These are phyloP conservation scores for Sonneratia caseolaris DNA, from an alignment of 345 rosid genomes.

Conservation along the genomic window DNA sequence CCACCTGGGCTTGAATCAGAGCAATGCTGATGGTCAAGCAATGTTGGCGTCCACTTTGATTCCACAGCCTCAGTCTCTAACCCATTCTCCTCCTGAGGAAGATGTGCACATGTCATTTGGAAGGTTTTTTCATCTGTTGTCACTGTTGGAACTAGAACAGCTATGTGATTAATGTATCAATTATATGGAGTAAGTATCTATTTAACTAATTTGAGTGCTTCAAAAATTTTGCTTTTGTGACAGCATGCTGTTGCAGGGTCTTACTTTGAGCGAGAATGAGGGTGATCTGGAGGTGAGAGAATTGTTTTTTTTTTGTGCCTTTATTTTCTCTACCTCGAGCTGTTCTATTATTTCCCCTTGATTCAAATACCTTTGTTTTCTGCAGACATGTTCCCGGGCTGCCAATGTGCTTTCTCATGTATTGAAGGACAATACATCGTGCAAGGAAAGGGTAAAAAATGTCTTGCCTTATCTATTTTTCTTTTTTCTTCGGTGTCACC, in stretches of 20 bases:
- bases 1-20: constrained; percentile 28
- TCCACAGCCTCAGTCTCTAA: constrained; percentile 58
- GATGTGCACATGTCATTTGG: constrained; percentile 96
- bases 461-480: background rate
- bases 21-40: constrained; percentile 76
- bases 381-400: constrained; percentile 90
- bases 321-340: background rate
- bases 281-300: constrained; percentile 84
- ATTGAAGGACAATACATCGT: constrained; percentile 59
- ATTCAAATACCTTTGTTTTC: constrained; percentile 1
- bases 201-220: background rate
- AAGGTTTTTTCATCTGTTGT: constrained; percentile 40
- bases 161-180: background rate
- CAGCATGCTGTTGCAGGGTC: constrained; percentile 90
- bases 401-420: constrained; percentile 90
- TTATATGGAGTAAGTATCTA: background rate
- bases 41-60: constrained; percentile 93
- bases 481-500: background rate
- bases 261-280: constrained; percentile 72
- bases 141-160: background rate
- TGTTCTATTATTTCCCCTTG: background rate
- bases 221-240: constrained; percentile 12
- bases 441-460: constrained; percentile 78
- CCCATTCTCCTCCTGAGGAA: constrained; percentile 61
- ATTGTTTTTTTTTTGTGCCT: background rate